Evolutionary conservation across 139 green algal species (phyloP).

Genomic region (Coccomyxa sp.): DNA sequence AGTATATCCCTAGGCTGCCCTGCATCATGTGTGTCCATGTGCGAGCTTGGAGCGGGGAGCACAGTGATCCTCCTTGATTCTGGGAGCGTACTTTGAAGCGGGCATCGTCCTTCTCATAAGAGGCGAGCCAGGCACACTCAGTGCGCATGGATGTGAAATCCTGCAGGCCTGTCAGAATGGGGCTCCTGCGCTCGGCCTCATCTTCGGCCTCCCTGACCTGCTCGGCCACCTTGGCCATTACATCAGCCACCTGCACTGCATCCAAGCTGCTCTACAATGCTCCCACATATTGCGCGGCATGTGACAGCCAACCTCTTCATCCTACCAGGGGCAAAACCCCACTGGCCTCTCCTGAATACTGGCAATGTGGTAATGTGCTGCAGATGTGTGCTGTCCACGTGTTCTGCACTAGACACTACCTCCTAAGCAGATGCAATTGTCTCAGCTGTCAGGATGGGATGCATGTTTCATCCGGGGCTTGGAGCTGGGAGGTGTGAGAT

Average conservation of each 20-base stretch:
- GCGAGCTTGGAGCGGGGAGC: no score
- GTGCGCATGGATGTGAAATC: conserved; percentile 28
- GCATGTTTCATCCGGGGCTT: no score
- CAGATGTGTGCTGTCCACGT: background rate
- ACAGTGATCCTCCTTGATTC: no score
- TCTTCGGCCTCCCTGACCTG: background rate
- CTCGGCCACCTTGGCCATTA: conserved; percentile 47
- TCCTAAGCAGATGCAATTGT: background rate
- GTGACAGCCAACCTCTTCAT: no score
- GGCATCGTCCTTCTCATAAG: conserved; percentile 41
- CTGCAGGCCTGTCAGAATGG: conserved; percentile 25
- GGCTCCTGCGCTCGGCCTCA: conserved; percentile 23
- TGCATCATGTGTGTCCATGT: background rate
- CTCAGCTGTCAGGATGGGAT: background rate
- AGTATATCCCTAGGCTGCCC: background rate
- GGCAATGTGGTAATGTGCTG: no score
- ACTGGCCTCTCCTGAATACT: background rate
- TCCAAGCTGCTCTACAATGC: background rate
- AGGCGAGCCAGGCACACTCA: conserved; percentile 41
- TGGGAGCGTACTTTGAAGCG: conserved; percentile 42
- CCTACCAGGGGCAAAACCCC: no score
- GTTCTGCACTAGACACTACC: background rate
- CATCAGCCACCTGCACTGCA: conserved; percentile 34
- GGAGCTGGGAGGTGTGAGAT: no score
- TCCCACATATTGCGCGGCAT: background rate